Conservation (phyloP, 2,329 filamentous ascomycete genomes). For the Chrysoporthe austroafricana region DNA sequence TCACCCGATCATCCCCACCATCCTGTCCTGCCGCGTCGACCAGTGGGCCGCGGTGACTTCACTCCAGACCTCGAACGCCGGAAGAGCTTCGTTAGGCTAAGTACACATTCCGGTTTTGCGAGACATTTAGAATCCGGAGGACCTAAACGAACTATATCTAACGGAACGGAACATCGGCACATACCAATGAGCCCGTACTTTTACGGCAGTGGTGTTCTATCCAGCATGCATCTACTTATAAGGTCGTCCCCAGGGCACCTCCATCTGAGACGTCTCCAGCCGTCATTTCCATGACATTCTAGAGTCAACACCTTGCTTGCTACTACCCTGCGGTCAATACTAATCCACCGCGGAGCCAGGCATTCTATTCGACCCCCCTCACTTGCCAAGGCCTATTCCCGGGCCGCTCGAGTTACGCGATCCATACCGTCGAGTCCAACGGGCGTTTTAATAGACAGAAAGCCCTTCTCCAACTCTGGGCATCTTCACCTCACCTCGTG, state of each 20-base stretch:
- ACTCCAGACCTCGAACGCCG: slow-evolving; percentile 4
- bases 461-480: not conserved
- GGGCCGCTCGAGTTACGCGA: no score
- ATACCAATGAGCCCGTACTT: no score
- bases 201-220: no score
- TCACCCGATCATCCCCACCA: slow-evolving; percentile 5
- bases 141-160: not conserved
- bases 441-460: no score
- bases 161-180: no score
- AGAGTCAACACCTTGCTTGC: no score
- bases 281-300: no score
- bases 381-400: not conserved
- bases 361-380: not conserved
- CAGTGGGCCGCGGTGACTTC: not conserved
- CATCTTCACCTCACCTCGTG: slow-evolving; percentile 9
- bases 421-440: not conserved
- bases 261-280: no score
- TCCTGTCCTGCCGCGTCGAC: not conserved
- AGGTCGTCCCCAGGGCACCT: no score
- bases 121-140: not conserved
- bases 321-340: not conserved
- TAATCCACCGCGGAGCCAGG: not conserved
- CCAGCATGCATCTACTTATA: no score
- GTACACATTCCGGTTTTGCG: not conserved
- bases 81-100: not conserved